Base-by-base conservation (phyloP, 352 stramenopile species). In the Phytopythium vexans region DNA sequence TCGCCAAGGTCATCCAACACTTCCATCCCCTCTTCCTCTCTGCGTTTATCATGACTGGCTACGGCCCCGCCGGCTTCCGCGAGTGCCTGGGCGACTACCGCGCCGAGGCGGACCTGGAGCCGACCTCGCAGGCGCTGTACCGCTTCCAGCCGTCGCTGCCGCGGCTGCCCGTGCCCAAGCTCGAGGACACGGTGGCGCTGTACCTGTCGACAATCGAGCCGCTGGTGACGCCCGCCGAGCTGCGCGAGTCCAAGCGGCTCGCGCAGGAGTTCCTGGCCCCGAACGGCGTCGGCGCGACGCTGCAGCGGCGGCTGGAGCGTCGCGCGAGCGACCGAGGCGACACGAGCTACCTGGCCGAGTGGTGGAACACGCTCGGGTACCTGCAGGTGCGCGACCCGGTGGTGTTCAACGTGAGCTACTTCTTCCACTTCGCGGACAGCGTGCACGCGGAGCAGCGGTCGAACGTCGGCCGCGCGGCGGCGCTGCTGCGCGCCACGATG, bases 81-180 rank as follows among this genome's bases (percentile, higher is more conserved):
- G 89, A 98, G 56, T 98, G 98, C 68, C 74, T 64, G 15, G 93
- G 97, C 65, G 93, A 97, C 66, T 93, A 93, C 48, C 87, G 86
- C 56, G 66, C 83, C 32, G 80, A 92, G 54, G 64, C 63, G 39
- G 86, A 93, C 60, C 63, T 87, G 21, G 77, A 92, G 45, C 52
- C 71, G 48, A 12, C 68, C 9, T 71, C 74, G 16, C 66, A 72
- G 32, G 68, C 73, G 41, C 71, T 89, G 32, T 96, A 96, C 68
- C 65, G 61, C 46, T 90, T 89, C 57, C 96, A 99, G 72, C 45
- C 62, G 33, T 52, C 71, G 11, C 63, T 99, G 2, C 92, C 95
- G 41, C 77, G 74, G 6, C 79, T 99, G 35, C 96, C 96, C 8
- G 79, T 99, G 45, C 94, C 95, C 4, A 56, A 70, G 34, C 74